Evolutionary conservation across 164 flowering plant species (phyloP).

Genomic region (Stephania japonica): DNA sequence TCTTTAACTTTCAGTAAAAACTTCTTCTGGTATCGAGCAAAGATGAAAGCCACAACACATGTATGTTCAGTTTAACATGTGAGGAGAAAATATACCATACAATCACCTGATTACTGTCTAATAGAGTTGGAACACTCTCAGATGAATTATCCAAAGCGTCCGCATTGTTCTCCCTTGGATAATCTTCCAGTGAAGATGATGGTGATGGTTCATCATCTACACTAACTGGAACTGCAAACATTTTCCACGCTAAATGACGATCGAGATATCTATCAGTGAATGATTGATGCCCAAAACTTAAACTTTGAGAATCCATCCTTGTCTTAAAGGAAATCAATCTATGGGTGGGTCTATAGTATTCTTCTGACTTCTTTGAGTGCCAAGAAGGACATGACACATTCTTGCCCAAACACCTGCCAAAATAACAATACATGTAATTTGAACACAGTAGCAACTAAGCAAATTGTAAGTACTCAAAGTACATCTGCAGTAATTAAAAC

Average conservation of each 20-base stretch:
- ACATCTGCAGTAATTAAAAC: too few species aligned
- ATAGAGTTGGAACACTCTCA: constrained; percentile 27
- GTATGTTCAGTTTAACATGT: too few species aligned
- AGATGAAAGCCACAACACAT: too few species aligned
- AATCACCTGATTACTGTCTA: constrained; percentile 42
- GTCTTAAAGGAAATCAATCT: constrained; percentile 12
- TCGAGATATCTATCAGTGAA: constrained; percentile 8
- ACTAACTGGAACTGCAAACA: constrained; percentile 14
- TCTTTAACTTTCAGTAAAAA: too few species aligned
- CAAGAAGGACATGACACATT: constrained; percentile 24
- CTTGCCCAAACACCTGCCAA: constrained; percentile 27
- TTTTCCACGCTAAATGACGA: constrained; percentile 9
- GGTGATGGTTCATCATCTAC: constrained; percentile 34
- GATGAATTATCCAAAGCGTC: constrained; percentile 18
- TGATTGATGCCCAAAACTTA: constrained; percentile 13
- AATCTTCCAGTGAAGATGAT: constrained; percentile 21
- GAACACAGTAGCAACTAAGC: not conserved
- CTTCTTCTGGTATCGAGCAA: too few species aligned
- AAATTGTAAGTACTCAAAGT: not conserved
- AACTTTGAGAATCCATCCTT: constrained; percentile 15
- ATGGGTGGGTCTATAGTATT: constrained; percentile 13
- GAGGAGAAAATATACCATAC: too few species aligned
- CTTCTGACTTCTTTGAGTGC: constrained; percentile 16
- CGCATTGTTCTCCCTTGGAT: constrained; percentile 18
- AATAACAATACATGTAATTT: not conserved